Evolutionary conservation across 495 filamentous ascomycete genomes (phyloP).

Genomic region (Xanthoparmelia taractica): DNA sequence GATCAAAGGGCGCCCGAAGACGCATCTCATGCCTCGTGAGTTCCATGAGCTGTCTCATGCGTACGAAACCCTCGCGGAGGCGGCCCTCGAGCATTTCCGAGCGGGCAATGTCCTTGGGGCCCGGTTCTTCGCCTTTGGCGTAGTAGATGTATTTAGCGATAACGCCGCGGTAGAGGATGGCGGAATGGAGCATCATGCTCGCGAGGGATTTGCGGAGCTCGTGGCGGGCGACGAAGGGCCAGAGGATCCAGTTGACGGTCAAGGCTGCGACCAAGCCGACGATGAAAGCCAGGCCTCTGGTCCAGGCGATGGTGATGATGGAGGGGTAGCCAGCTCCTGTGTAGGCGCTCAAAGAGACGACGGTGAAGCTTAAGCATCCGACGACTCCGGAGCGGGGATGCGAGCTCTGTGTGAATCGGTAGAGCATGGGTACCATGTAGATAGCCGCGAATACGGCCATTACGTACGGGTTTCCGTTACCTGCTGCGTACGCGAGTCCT

Average conservation of each 20-base stretch:
- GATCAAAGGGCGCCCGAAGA: conserved; percentile 49
- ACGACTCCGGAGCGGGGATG: conserved; percentile 49
- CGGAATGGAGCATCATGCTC: conserved; percentile 47
- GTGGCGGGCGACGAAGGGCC: conserved; percentile 53
- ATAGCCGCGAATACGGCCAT: conserved; percentile 49
- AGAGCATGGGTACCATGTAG: conserved; percentile 51
- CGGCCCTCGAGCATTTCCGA: conserved; percentile 52
- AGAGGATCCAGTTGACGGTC: conserved; percentile 50
- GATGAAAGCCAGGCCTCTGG: conserved; percentile 42
- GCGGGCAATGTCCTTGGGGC: conserved; percentile 40
- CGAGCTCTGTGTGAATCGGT: conserved; percentile 47
- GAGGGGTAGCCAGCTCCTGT: conserved; percentile 29
- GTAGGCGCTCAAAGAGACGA: conserved; percentile 44
- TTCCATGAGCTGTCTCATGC: conserved; percentile 49
- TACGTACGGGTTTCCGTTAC: conserved; percentile 45
- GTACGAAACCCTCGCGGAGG: conserved; percentile 50
- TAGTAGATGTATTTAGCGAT: conserved; percentile 55
- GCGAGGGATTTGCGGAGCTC: conserved; percentile 49
- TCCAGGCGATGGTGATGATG: conserved; percentile 38
- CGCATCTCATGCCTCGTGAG: conserved; percentile 52
- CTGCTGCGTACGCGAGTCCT: conserved; percentile 43
- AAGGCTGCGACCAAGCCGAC: conserved; percentile 45
- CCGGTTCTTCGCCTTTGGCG: conserved; percentile 42
- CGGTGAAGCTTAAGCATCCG: conserved; percentile 49
- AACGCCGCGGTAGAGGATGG: conserved; percentile 47